Conservation (phyloP, 1,284 basidiomycete species). For the Athelia sp. region DNA sequence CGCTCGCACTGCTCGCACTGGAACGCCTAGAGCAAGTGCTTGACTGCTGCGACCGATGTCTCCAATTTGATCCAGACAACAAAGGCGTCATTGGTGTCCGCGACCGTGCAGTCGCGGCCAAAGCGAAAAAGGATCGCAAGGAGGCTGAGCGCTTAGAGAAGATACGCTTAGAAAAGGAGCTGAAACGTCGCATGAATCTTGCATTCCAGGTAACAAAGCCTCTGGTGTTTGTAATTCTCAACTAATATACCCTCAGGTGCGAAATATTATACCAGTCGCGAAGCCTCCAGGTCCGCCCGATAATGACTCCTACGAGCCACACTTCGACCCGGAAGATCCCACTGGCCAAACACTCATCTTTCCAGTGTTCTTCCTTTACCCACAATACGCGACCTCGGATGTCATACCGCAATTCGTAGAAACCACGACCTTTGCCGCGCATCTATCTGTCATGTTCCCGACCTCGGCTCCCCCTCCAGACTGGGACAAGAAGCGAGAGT, state of each 20-base stretch:
- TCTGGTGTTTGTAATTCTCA: slow-evolving; percentile 5
- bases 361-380: slow-evolving; percentile 92
- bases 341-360: slow-evolving; percentile 62
- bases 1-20: slow-evolving; percentile 67
- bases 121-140: slow-evolving; percentile 45
- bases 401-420: slow-evolving; percentile 86
- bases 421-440: slow-evolving; percentile 75
- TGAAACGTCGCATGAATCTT: slow-evolving; percentile 39
- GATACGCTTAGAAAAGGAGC: slow-evolving; percentile 40
- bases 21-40: slow-evolving; percentile 74
- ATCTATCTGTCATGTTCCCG: slow-evolving; percentile 83
- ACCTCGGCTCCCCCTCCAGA: slow-evolving; percentile 53
- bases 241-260: slow-evolving; percentile 40
- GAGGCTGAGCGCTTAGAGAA: slow-evolving; percentile 45
- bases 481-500: slow-evolving; percentile 81
- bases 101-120: slow-evolving; percentile 41
- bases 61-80: slow-evolving; percentile 55
- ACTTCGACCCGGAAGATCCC: slow-evolving; percentile 60
- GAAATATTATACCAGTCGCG: slow-evolving; percentile 55
- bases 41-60: slow-evolving; percentile 72
- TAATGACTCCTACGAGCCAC: slow-evolving; percentile 49
- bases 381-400: slow-evolving; percentile 85
- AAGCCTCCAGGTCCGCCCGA: slow-evolving; percentile 53
- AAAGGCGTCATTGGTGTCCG: slow-evolving; percentile 40
- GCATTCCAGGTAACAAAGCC: slow-evolving; percentile 57